Evolutionary conservation across 352 stramenopile species (phyloP), one percentile per base, ranked within the genome.

Genomic region (Globisporangium lucens): DNA sequence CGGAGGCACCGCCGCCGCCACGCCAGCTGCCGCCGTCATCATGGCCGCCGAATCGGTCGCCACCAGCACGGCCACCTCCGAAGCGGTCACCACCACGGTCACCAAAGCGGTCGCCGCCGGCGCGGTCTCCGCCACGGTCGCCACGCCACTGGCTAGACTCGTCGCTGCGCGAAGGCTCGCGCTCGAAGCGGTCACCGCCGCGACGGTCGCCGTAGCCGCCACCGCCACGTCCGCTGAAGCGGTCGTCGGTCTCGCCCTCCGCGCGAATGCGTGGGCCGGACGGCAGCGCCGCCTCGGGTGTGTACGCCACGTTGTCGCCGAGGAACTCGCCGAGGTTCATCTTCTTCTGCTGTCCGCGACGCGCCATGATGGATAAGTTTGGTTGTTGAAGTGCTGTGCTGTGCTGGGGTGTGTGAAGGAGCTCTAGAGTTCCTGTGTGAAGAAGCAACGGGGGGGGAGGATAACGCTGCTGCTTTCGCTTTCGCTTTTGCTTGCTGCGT

Each of bases 261-360:
- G 76, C 70, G 38, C 72, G 63, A 52, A 67, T 60, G 33, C 80
- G 83, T 1, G 83, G 83, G 12, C 78, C 83, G 7, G 83, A 89
- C 13, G 83, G 83, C 35, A 92, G 69, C 61, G 82, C 63, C 27
- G 80, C 80, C 36, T 88, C 81, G 0, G 81, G 79, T 61, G 85
- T 91, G 65, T 89, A 90, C 27, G 79, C 75, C n/a, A 75, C 75
- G 58, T 86, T 70, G 76, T 89, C 81, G 46, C 83, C 83, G 10
- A 92, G 76, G 77, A 90, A 92, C 75, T 90, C 82, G 61, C 83
- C 80, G 38, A 92, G 75, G 58, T 76, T 76, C 72, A 92, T 89
- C 66, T 90, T 90, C 74, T 90, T 87, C 60, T 72, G 80, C 24
- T 56, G 51, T 38, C 35, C 52, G 58, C 77, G 77, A 24, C 69